Base-by-base conservation (phyloP, 108 stramenopile genomes). In the Skeletonema tropicum region DNA sequence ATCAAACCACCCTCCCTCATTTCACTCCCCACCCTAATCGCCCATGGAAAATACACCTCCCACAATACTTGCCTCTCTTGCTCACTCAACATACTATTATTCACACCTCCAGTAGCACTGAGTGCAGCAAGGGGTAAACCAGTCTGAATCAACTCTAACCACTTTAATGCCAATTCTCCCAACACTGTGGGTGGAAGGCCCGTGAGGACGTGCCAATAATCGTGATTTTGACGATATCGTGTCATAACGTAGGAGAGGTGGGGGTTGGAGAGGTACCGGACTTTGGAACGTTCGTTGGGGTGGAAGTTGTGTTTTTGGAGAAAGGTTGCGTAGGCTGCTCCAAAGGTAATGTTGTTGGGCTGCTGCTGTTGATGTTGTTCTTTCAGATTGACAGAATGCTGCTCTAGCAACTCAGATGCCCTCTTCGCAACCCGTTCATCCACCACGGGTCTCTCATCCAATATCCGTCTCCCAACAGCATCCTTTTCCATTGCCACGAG, bases 101-200 rank as follows among this genome's bases (percentile, higher is more conserved):
- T 55, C 25, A 93, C 64, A 3, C 91, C 91, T 8, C 88, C 84
- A n/a, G 87, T 88, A 15, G 79, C 88, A 1, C 86, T 84, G 58
- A 95, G 70, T 15, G 92, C 91, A 8, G 91, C 89, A 46, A 98
- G 70, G 8, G 99, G 99, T 46, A 99, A 83, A 11, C 97, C 97
- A 14, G 97, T 98, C 71, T 98, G 97, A 23, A 96, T 89, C 70
- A 97, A 75, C 76, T 99, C 99, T 45, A 98, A 75, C 93, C 94
- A 97, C 80, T 99, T 99, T 49, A 98, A 79, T 38, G 92, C 98
- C 74, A 98, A 67, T 85, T 99, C 99, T 31, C 97, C 99, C 52
- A 90, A 52, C 0, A 98, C 96, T 2, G 96, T 97, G 30, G 98
- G 97, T 30, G 99, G 99, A 46, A 99, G 71, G 15, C 88, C 94